Evolutionary conservation across 2,329 filamentous ascomycete species (phyloP).

Genomic region (Raffaelea arxii): DNA sequence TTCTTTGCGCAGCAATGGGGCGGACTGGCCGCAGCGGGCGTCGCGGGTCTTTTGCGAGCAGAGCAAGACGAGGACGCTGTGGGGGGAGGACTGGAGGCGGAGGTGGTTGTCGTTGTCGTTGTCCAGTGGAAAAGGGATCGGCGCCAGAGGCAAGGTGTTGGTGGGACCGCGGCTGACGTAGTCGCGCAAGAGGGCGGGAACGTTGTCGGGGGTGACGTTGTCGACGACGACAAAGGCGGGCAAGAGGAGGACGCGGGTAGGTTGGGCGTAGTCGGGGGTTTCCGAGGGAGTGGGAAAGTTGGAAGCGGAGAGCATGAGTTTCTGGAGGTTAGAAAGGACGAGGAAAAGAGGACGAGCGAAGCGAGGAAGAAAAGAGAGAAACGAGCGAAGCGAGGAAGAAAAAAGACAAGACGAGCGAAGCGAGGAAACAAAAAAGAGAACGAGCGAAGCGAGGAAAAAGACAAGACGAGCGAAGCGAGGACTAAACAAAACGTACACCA

Average conservation of each 20-base stretch:
- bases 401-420: no score
- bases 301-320: conserved; percentile 82
- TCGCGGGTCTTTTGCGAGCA: conserved; percentile 94
- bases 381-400: no score
- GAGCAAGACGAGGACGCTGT: conserved; percentile 79
- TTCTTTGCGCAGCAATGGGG: conserved; percentile 79
- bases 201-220: conserved; percentile 68
- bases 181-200: conserved; percentile 59
- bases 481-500: no score
- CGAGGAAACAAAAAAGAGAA: no score
- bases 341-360: no score
- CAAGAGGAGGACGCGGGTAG: conserved; percentile 74
- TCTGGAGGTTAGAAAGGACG: conserved; percentile 34
- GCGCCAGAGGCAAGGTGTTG: conserved; percentile 52
- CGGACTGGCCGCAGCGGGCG: conserved; percentile 87
- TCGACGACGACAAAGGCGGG: conserved; percentile 77
- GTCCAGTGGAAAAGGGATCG: conserved; percentile 21
- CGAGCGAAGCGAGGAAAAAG: no score
- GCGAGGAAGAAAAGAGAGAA: background rate
- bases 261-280: conserved; percentile 50
- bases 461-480: no score
- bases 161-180: conserved; percentile 67
- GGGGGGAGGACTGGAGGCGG: conserved; percentile 36
- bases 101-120: background rate
- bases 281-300: conserved; percentile 76